phyloP scores from a whole-genome alignment of 768 basidiomycete species.

The Termitomyces sp. region DNA sequence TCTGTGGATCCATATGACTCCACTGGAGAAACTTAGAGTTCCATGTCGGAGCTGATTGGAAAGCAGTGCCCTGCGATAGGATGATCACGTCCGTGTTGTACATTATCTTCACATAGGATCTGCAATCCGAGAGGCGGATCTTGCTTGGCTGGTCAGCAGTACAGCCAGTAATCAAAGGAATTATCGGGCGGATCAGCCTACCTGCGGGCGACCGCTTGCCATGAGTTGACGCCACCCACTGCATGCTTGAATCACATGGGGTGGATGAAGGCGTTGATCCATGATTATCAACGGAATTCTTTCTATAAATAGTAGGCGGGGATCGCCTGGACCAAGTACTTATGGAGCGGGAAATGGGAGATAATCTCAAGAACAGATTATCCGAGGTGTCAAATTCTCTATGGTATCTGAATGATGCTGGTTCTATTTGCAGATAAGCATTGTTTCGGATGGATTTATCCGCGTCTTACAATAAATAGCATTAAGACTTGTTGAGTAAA shows the following conservation, averaged over 20 bases:
- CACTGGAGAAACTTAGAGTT: neutral
- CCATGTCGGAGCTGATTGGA: conserved; percentile 1
- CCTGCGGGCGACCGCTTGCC: neutral
- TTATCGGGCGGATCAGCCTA: neutral
- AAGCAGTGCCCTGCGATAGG: neutral
- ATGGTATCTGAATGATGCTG: neutral
- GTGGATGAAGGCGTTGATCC: neutral
- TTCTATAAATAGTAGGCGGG: neutral
- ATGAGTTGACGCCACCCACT: neutral
- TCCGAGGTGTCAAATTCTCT: neutral
- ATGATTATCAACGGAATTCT: neutral
- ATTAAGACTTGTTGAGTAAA: too few species aligned
- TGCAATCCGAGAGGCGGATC: neutral
- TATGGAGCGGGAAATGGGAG: neutral
- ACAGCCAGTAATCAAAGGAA: neutral
- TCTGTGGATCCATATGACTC: neutral
- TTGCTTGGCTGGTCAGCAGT: neutral
- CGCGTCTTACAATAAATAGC: neutral
- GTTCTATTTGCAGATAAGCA: neutral
- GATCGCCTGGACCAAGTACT: neutral
- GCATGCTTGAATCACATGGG: neutral
- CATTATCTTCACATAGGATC: neutral
- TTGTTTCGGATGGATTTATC: neutral
- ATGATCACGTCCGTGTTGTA: neutral
- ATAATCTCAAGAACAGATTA: neutral